Evolutionary conservation across 768 basidiomycete genomes (phyloP), one percentile per base, ranked within the genome.

Genomic region (Termitomyces titanicus): DNA sequence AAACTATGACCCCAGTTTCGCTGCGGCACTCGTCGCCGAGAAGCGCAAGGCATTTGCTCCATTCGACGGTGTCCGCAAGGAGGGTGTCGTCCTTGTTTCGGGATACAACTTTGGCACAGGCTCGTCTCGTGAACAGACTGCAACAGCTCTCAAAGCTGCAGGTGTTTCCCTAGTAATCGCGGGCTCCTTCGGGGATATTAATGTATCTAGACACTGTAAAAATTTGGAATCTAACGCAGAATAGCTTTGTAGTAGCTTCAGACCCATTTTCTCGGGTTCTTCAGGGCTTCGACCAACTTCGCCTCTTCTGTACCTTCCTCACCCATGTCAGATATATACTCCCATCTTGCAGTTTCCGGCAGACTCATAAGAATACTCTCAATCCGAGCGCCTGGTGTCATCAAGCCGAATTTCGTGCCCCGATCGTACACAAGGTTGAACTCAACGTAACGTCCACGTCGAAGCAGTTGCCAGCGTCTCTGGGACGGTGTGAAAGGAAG

Each of bases 81-180:
- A 74, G 15, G 94, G 94, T 29, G 83, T 87, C 12, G 73, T 98
- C 54, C 82, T 99, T 24, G 86, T 95, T 10, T 82, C 94, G 4
- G 97, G 97, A 12, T 98, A 93, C 76, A 99, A 99, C 75, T 98
- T 99, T 68, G 97, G 97, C 60, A 99, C 97, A 1, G 97, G 97
- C 8, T 98, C 95, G 0, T 98, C 96, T 25, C 86, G 97, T 51
- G 97, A 99, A 72, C 97, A 99, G 68, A 97, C 97, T 2, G 97
- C 97, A 15, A 99, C 97, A 0, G 96, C 97, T 1, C 85, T 99
- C 59, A 94, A 94, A 68, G 83, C 94, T 7, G 92, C 96, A 0
- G 96, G 97, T 15, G 74, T 99, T 4, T 93, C 94, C 4, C 76
- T 97, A 47, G 94, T 99, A 52, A 81, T 99, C 55, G 94, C 94